phyloP scores from a whole-genome alignment of 2,329 filamentous ascomycete species.

The Ceratocystis smalleyi region DNA sequence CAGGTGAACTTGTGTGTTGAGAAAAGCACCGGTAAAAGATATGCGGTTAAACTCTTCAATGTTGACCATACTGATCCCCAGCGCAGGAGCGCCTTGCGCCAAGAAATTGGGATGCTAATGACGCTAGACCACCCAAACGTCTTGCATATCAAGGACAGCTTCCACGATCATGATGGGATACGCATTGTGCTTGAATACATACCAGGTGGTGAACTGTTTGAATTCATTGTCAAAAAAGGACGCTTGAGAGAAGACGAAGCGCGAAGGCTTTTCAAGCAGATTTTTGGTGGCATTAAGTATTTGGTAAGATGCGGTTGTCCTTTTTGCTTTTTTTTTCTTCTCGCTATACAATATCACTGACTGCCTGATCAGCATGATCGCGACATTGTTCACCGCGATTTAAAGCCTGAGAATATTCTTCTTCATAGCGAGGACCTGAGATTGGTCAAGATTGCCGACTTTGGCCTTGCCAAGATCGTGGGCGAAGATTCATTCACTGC shows the following conservation, averaged over 20 bases:
- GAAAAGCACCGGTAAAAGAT: slow-evolving; percentile 64
- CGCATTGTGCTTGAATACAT: slow-evolving; percentile 86
- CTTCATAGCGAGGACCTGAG: slow-evolving; percentile 60
- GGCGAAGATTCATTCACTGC: slow-evolving; percentile 97
- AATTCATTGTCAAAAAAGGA: slow-evolving; percentile 79
- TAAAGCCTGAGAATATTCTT: slow-evolving; percentile 94
- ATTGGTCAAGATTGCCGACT: slow-evolving; percentile 85
- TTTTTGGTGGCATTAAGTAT: slow-evolving; percentile 92
- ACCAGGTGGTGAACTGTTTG: slow-evolving; percentile 87
- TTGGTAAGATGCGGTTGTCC: slow-evolving; percentile 43
- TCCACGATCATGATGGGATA: slow-evolving; percentile 77
- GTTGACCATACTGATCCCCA: slow-evolving; percentile 45
- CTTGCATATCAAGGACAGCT: slow-evolving; percentile 85
- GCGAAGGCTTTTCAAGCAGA: slow-evolving; percentile 72
- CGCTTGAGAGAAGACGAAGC: slow-evolving; percentile 75
- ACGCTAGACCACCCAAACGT: slow-evolving; percentile 90
- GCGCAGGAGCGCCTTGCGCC: slow-evolving; percentile 47
- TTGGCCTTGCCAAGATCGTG: slow-evolving; percentile 94
- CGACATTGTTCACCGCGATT: slow-evolving; percentile 92
- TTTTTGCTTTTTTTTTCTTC: too few species aligned
- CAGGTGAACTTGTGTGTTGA: slow-evolving; percentile 86
- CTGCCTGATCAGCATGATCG: slow-evolving; percentile 59
- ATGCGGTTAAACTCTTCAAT: slow-evolving; percentile 87
- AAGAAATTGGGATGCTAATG: slow-evolving; percentile 94
- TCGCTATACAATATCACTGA: too few species aligned